These are phyloP conservation scores for Lasiosphaeria miniovina DNA, from an alignment of 495 filamentous ascomycete genomes.

Conservation along the genomic window DNA sequence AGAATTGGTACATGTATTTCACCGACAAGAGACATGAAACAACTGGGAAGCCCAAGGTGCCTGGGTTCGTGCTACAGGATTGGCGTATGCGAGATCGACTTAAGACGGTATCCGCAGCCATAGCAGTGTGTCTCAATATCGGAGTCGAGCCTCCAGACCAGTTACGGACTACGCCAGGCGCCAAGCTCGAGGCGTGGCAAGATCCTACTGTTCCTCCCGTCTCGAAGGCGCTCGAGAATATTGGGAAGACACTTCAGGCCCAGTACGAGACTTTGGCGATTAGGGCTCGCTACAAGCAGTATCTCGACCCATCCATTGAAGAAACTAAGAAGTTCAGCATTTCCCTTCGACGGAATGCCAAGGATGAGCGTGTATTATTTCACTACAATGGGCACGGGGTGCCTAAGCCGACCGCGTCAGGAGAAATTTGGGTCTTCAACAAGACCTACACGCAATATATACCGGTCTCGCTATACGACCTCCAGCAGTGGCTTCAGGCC, in stretches of 20 bases:
- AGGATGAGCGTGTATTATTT: slow-evolving; percentile 90
- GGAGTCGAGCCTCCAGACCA: slow-evolving; percentile 97
- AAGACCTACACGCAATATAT: slow-evolving; percentile 99
- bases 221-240: slow-evolving; percentile 84
- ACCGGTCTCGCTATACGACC: slow-evolving; percentile 90
- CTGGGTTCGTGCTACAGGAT: slow-evolving; percentile 65
- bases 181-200: slow-evolving; percentile 95
- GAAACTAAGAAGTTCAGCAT: slow-evolving; percentile 95
- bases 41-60: slow-evolving; percentile 78
- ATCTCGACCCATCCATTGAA: slow-evolving; percentile 92
- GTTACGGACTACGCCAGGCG: slow-evolving; percentile 85
- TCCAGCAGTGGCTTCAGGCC: slow-evolving; percentile 93
- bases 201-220: slow-evolving; percentile 80
- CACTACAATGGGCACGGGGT: slow-evolving; percentile 99
- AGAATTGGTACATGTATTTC: slow-evolving; percentile 98
- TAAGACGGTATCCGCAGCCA: slow-evolving; percentile 92
- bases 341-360: slow-evolving; percentile 82
- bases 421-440: slow-evolving; percentile 99
- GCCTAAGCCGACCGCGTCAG: slow-evolving; percentile 91
- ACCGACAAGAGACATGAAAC: slow-evolving; percentile 97
- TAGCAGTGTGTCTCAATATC: slow-evolving; percentile 94
- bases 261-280: slow-evolving; percentile 96
- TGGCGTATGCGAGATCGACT: slow-evolving; percentile 96
- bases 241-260: slow-evolving; percentile 89
- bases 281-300: slow-evolving; percentile 92